Conservation (phyloP, 1,139 yeast species). For the Diutina ranongensis region DNA sequence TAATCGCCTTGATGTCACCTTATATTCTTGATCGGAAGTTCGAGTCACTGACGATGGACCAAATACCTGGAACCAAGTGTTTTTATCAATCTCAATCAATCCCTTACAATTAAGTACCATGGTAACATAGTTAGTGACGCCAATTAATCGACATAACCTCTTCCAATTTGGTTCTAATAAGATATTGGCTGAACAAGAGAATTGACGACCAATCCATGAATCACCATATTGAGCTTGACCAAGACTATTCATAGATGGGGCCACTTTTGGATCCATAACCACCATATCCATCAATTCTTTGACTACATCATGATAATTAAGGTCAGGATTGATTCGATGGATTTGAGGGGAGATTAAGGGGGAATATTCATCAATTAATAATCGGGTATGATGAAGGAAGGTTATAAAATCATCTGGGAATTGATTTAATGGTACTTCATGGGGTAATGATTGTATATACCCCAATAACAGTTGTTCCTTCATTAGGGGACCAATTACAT, state of each 20-base stretch:
- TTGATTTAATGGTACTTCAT: background rate
- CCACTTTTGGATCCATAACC: background rate
- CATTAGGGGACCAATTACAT: background rate
- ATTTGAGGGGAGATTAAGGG: background rate
- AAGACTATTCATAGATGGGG: background rate
- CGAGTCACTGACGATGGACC: background rate
- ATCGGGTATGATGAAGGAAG: background rate
- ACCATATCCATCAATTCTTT: background rate
- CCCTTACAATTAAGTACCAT: constrained; percentile 1
- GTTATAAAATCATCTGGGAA: background rate
- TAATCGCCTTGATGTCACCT: background rate
- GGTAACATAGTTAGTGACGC: background rate
- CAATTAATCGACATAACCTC: background rate
- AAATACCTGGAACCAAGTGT: background rate
- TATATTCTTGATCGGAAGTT: background rate
- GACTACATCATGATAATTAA: background rate
- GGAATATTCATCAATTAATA: background rate
- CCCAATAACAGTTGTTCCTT: background rate
- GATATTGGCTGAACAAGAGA: background rate
- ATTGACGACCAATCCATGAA: background rate
- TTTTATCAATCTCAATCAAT: background rate
- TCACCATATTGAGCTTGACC: background rate
- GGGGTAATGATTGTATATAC: background rate
- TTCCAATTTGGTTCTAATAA: background rate
- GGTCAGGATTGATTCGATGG: background rate